Evolutionary conservation across 805 yeast species (phyloP).

Genomic region (Saturnispora saitoi): DNA sequence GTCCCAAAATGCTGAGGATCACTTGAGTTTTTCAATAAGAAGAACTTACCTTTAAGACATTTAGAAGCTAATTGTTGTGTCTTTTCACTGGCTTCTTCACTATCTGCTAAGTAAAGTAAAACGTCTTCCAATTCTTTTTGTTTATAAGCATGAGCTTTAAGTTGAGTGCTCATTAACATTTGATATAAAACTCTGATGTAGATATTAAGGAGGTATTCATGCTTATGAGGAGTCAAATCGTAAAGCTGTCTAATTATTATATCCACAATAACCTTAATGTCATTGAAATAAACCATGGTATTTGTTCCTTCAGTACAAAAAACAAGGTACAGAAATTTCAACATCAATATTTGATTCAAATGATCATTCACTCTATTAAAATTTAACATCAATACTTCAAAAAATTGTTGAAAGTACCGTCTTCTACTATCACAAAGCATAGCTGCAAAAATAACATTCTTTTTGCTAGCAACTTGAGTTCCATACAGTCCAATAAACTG

Average conservation of each 20-base stretch:
- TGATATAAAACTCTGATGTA: conserved; percentile 71
- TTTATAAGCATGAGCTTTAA: conserved; percentile 50
- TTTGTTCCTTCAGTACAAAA: conserved; percentile 58
- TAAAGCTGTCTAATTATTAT: conserved; percentile 73
- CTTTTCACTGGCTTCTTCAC: conserved; percentile 29
- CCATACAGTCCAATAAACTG: conserved; percentile 50
- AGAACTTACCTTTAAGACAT: conserved; percentile 22
- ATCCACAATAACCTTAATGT: conserved; percentile 74
- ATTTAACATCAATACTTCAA: conserved; percentile 62
- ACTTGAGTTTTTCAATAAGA: not conserved
- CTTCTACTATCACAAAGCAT: conserved; percentile 20
- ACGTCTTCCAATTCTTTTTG: conserved; percentile 42
- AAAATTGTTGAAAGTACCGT: conserved; percentile 42
- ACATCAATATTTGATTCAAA: conserved; percentile 64
- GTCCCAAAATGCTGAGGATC: not conserved
- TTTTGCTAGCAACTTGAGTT: not conserved
- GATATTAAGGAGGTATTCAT: conserved; percentile 53
- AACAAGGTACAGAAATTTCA: conserved; percentile 68
- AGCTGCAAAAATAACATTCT: not conserved
- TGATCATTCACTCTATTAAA: conserved; percentile 71
- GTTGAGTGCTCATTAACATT: conserved; percentile 55
- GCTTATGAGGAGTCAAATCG: conserved; percentile 49
- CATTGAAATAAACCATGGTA: conserved; percentile 72
- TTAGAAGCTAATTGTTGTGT: conserved; percentile 36
- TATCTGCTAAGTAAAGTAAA: conserved; percentile 38